Evolutionary conservation across 2,329 filamentous ascomycete genomes (phyloP).

Genomic region (Pseudopyricularia cyperi): DNA sequence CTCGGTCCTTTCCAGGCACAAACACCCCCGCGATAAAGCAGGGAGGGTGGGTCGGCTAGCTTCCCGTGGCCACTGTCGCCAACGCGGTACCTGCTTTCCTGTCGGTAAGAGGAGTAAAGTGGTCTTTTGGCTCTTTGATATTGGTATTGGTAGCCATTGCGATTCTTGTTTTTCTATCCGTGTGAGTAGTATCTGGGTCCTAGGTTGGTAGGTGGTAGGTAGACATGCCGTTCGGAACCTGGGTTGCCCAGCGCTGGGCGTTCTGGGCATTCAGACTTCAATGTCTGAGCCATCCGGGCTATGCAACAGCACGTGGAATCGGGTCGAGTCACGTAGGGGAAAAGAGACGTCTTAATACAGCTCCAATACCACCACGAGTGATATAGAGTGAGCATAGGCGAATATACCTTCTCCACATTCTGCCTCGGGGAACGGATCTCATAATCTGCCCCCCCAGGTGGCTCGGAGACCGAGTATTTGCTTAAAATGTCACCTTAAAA

Average conservation of each 20-base stretch:
- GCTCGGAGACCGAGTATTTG: neutral
- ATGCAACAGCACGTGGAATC: too few species aligned
- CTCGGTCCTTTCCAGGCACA: neutral
- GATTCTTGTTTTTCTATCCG: neutral
- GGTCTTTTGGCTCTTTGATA: too few species aligned
- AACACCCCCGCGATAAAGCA: neutral
- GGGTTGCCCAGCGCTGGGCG: too few species aligned
- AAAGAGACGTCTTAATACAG: too few species aligned
- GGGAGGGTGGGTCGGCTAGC: neutral
- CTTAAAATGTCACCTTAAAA: neutral
- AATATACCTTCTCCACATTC: neutral
- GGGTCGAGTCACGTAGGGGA: too few species aligned
- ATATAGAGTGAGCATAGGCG: neutral
- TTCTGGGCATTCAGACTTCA: too few species aligned
- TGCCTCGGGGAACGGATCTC: neutral
- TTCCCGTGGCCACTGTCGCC: neutral
- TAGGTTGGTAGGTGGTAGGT: too few species aligned
- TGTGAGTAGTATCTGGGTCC: too few species aligned
- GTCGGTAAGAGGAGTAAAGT: neutral
- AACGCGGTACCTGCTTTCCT: neutral
- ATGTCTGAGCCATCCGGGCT: too few species aligned
- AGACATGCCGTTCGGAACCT: too few species aligned
- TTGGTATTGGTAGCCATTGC: neutral
- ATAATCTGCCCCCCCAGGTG: neutral
- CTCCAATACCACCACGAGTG: too few species aligned